Base-by-base conservation (phyloP, 495 filamentous ascomycete species). In the Aspergillus coremiiformis region DNA sequence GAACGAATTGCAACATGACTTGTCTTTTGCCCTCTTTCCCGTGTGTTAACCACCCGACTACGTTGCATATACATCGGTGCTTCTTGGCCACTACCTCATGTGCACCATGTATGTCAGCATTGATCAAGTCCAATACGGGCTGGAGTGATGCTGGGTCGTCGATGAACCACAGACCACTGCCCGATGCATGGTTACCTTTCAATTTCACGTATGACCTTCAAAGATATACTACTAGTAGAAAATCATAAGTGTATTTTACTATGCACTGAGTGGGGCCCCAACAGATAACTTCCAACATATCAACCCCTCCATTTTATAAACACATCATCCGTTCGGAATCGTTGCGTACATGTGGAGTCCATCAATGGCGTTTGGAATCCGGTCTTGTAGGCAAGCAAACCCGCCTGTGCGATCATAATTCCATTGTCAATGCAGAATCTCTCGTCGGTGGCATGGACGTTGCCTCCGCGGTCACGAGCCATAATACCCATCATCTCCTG, bases 401-500 rank as follows among this genome's bases (percentile, higher is more conserved):
- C 93, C 9, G 93, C 93, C 72, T 98, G 93, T 11, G 93, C 93
- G 72, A 98, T 98, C 93, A 98, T 98, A 52, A 98, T 96, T 39
- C 93, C 94, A 63, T 98, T 98, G 71, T 98, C 94, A 56, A 98
- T 98, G 62, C 93, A 97, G 69, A 95, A 97, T 41, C 93, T 80
- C 70, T 97, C 90, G 67, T 97, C 92, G 1, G 92, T 98, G 8
- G 91, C 91, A 73, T 85, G 96, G 17, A 96, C 87, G 66, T 80
- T 89, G 0, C 93, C 93, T 15, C 90, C 87, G 29, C 94, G 76
- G 65, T 95, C 90, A 33, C 75, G 74, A n/a, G 90, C 93, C 93
- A 98, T 98, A 8, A 85, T 69, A 0, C 85, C 89, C 94, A 98
- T 98, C 93, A 98, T 98, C 63, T 95, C 84, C 72, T 98, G 93